These are phyloP conservation scores for Cephaloascus albidus DNA, from an alignment of 805 yeast species.

Conservation along the genomic window DNA sequence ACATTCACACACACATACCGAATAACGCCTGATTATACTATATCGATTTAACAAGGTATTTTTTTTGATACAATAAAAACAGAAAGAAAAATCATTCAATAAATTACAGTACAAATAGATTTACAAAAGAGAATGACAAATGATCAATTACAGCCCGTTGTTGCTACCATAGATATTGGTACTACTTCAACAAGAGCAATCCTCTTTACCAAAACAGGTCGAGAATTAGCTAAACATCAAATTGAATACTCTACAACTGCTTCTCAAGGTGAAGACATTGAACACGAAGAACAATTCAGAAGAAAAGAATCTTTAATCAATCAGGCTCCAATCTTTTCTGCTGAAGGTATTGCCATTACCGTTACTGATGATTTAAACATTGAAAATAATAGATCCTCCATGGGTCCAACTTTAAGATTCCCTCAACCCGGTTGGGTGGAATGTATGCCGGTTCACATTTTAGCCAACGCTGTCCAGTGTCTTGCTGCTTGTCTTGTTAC, in stretches of 20 bases:
- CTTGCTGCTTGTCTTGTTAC: slow-evolving; percentile 54
- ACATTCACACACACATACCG: too few species aligned
- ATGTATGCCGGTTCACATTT: slow-evolving; percentile 77
- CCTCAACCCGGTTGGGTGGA: slow-evolving; percentile 93
- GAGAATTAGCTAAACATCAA: slow-evolving; percentile 81
- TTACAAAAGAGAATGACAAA: too few species aligned
- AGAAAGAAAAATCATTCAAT: too few species aligned
- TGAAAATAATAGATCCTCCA: slow-evolving; percentile 43
- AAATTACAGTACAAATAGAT: too few species aligned
- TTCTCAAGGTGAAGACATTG: slow-evolving; percentile 34
- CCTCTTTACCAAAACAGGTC: slow-evolving; percentile 62
- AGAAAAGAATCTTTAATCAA: slow-evolving; percentile 32
- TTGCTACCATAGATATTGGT: slow-evolving; percentile 82
- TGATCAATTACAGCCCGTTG: too few species aligned
- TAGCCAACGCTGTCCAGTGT: slow-evolving; percentile 76
- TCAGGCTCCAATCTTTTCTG: slow-evolving; percentile 53
- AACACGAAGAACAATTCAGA: slow-evolving; percentile 34
- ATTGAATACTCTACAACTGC: slow-evolving; percentile 81
- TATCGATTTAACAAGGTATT: too few species aligned
- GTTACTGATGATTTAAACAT: slow-evolving; percentile 51
- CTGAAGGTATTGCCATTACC: slow-evolving; percentile 66
- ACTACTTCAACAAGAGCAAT: slow-evolving; percentile 90
- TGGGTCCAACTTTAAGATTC: slow-evolving; percentile 63
- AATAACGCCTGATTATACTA: too few species aligned
- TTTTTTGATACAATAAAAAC: too few species aligned